These are phyloP conservation scores for Xeromyces bisporus DNA, from an alignment of 495 filamentous ascomycete species.

Conservation along the genomic window DNA sequence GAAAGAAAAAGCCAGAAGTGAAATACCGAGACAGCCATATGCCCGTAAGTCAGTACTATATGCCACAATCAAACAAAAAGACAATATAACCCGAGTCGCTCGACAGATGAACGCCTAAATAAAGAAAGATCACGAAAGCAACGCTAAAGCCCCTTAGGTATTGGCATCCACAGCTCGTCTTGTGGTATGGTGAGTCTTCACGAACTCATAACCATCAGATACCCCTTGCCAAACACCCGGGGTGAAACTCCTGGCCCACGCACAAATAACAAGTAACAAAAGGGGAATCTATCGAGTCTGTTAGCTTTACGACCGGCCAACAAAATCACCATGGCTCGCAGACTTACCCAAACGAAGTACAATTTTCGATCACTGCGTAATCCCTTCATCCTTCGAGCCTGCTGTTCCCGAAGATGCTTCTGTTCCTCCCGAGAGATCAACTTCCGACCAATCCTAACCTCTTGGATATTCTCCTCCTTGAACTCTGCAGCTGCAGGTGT, in stretches of 20 bases:
- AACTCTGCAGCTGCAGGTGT: slow-evolving; percentile 26
- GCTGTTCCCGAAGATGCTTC: slow-evolving; percentile 50
- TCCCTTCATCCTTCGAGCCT: slow-evolving; percentile 58
- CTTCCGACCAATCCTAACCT: slow-evolving; percentile 29
- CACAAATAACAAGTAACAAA: slow-evolving; percentile 43
- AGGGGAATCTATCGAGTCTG: slow-evolving; percentile 19
- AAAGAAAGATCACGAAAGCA: slow-evolving; percentile 5
- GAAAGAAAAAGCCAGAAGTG: not conserved
- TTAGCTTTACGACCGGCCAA: not conserved
- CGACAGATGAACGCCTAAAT: too few species aligned
- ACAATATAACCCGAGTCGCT: too few species aligned
- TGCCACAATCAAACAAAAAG: too few species aligned
- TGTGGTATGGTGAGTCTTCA: slow-evolving; percentile 26
- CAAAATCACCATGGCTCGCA: slow-evolving; percentile 4
- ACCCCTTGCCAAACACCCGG: slow-evolving; percentile 35
- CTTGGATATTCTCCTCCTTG: slow-evolving; percentile 19
- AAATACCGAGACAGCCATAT: not conserved
- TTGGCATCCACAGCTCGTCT: slow-evolving; percentile 23
- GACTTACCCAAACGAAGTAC: slow-evolving; percentile 70
- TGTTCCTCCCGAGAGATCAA: slow-evolving; percentile 53
- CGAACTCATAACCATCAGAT: slow-evolving; percentile 27
- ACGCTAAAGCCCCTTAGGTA: slow-evolving; percentile 10
- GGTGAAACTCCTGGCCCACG: slow-evolving; percentile 45
- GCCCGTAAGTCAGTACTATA: too few species aligned
- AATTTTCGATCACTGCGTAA: slow-evolving; percentile 60